phyloP scores from a whole-genome alignment of 2,329 filamentous ascomycete species.

The Blastomyces gilchristii region DNA sequence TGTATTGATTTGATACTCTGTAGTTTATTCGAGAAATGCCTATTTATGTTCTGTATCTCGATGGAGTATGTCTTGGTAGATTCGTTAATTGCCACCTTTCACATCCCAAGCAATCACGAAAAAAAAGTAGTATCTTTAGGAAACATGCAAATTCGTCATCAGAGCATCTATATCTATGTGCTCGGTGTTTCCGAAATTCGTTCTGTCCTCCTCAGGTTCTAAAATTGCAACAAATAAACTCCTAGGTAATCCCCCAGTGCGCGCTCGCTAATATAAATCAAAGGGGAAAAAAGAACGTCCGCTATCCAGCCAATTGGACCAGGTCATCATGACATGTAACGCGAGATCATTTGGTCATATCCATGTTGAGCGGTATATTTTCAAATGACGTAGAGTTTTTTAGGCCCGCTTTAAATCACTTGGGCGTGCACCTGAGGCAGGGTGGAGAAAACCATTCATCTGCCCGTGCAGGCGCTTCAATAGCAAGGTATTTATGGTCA shows the following conservation, averaged over 20 bases:
- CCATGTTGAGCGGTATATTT: not conserved
- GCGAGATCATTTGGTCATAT: not conserved
- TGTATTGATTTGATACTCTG: too few species aligned
- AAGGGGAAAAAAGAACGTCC: not conserved
- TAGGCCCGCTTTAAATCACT: not conserved
- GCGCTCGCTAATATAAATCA: not conserved
- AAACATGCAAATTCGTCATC: too few species aligned
- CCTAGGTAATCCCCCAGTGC: not conserved
- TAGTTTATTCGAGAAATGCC: too few species aligned
- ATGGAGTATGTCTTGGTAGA: too few species aligned
- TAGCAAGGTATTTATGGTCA: slow-evolving; percentile 58
- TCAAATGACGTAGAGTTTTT: not conserved
- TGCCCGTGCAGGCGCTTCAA: slow-evolving; percentile 61
- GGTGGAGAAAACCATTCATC: slow-evolving; percentile 28
- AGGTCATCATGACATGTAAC: not conserved
- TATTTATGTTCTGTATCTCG: too few species aligned
- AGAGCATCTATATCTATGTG: too few species aligned
- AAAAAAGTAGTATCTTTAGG: not conserved
- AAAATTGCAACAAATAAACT: not conserved
- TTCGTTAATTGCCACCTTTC: not conserved
- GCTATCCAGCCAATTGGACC: not conserved
- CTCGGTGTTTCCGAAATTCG: not conserved
- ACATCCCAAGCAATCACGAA: not conserved
- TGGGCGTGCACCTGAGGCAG: not conserved
- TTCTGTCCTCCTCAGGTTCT: not conserved